Evolutionary conservation across 139 green algal species (phyloP), one percentile per base, ranked within the genome.

Genomic region (Diplosphaera chodatii): DNA sequence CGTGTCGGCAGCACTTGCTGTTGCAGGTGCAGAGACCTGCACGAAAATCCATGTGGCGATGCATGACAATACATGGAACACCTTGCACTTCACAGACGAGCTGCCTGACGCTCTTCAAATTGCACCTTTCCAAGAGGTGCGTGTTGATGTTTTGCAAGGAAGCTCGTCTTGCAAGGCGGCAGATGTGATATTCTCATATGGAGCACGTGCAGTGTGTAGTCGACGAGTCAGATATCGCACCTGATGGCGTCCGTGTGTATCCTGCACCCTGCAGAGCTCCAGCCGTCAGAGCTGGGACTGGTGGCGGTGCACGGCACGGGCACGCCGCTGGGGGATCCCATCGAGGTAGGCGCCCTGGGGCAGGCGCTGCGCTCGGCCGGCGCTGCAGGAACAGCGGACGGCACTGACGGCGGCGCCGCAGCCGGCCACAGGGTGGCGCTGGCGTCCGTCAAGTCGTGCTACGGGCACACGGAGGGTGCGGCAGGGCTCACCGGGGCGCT

Each of bases 391-490:
- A 48, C 37, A 20, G 37, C 62, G 37, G 41, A 6, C 6, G 67
- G 28, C 25, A 21, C 64, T 34, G 56, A 32, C 32, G 28, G 22
- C 32, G 16, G n/a, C 37, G 23, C 25, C 27, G 48, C 40, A 18
- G n/a, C n/a, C n/a, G 16, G 20, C 15, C n/a, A 4, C 33, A 77
- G 79, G 0, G 64, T 91, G 2, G 70, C 62, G 0, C 22, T 94
- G 63, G 71, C 76, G 1, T 77, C 82, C 29, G 84, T 86, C 72
- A 95, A 95, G 79, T 88, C 80, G 34, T 72, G 75, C 31, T 55
- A 87, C 15, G 90, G 89, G 22, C 90, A 96, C 77, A 87, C 89
- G 21, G 90, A 96, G 78, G 82, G 89, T 2, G 79, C 83, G 21
- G 74, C 74, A 22, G 74, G 74, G 16, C 10, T 71, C 16, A 74